These are phyloP conservation scores for Dactylis glomerata DNA, from an alignment of 176 grass and related monocot genomes.

Conservation along the genomic window DNA sequence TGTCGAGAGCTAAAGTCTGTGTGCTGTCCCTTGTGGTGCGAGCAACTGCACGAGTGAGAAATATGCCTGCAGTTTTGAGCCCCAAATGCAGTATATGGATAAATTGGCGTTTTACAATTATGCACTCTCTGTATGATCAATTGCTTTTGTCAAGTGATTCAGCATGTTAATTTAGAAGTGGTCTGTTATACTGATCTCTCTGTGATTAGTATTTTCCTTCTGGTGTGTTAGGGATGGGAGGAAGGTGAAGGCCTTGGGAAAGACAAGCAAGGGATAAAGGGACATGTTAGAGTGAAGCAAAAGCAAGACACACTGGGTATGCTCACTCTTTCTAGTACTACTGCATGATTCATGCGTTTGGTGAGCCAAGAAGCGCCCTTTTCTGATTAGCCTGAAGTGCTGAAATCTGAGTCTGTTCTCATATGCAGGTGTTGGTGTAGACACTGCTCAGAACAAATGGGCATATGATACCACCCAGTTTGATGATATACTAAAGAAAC, in stretches of 20 bases:
- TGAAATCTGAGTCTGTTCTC: background rate
- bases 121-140: background rate
- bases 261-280: slow-evolving; percentile 97
- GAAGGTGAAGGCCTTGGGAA: slow-evolving; percentile 99
- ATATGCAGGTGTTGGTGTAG: slow-evolving; percentile 72
- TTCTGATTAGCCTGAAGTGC: background rate
- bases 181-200: slow-evolving; percentile 8
- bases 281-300: slow-evolving; percentile 90
- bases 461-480: slow-evolving; percentile 88
- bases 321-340: background rate
- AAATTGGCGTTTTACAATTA: background rate
- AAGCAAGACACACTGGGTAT: slow-evolving; percentile 85
- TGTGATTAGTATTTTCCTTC: background rate
- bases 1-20: background rate
- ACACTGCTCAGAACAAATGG: slow-evolving; percentile 81
- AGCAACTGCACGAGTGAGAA: too few species aligned
- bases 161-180: background rate
- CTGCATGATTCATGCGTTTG: background rate
- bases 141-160: background rate
- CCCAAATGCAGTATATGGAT: background rate
- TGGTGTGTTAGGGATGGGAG: slow-evolving; percentile 71
- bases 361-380: background rate
- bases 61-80: background rate
- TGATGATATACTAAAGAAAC: slow-evolving; percentile 91
- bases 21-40: background rate